phyloP scores from a whole-genome alignment of 345 rosid species.

The Eucalyptus tenuipes region DNA sequence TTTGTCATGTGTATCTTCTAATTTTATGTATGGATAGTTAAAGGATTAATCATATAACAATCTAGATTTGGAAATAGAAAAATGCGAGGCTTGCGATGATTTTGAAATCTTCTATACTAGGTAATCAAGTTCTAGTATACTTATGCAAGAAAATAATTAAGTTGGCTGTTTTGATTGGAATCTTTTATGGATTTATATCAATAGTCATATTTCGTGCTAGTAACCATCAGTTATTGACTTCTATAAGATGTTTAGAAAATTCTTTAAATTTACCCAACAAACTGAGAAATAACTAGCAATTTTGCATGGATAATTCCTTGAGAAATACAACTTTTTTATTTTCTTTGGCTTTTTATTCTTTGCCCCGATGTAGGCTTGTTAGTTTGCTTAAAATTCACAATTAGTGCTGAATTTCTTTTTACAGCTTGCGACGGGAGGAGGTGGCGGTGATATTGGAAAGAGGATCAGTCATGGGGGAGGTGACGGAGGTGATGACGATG shows the following conservation, averaged over 20 bases:
- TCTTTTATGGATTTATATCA: neutral
- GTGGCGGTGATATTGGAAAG: conserved; percentile 94
- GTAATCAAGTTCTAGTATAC: neutral
- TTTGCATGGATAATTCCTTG: neutral
- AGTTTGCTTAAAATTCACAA: neutral
- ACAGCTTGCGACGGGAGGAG: conserved; percentile 84
- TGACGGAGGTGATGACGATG: conserved; percentile 93
- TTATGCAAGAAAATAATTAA: neutral
- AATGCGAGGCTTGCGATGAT: neutral
- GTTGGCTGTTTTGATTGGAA: neutral
- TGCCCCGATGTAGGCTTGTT: neutral
- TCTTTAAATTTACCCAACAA: neutral
- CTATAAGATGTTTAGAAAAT: neutral
- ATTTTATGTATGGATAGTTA: neutral
- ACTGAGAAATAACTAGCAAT: neutral
- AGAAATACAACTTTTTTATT: neutral
- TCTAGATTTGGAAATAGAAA: neutral
- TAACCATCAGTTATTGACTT: neutral
- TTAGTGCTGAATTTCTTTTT: neutral
- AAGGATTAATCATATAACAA: neutral
- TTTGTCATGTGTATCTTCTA: neutral
- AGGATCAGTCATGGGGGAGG: conserved; percentile 80
- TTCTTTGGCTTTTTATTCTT: neutral
- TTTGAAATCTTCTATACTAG: neutral
- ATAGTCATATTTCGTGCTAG: neutral